Base-by-base conservation (phyloP, 805 yeast genomes). In the Starmerella vaccinii region DNA sequence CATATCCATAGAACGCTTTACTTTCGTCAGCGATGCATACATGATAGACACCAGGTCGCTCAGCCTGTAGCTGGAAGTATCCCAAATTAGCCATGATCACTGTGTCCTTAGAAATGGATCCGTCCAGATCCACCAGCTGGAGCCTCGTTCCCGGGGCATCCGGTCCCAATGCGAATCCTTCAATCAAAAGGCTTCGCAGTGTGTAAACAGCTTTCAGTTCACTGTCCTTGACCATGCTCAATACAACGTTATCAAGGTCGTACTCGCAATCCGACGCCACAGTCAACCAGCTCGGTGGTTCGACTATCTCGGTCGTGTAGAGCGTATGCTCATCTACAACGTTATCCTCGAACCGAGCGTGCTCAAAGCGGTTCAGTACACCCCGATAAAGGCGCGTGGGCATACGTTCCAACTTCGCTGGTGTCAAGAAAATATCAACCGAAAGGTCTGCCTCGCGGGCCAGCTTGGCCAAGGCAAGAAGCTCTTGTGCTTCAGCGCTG, bases 1-100 rank as follows among this genome's bases (percentile, higher is more conserved):
- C 27, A 5, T 26, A 29, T 10, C 24, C 46, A 18, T 4, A 23
- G 27, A 46, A 40, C 2, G 56, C 40, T 16, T 13, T 24, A 4
- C 32, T 18, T n/a, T 39, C 34, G 10, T 40, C 41, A 4, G 45
- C 35, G 5, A 22, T 12, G 46, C 59, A 55, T 2, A 56, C 39
- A 2, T 67, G 63, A 82, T 85, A 84, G 3, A 71, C 42, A 0
- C 95, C 95, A 1, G 94, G 92, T 46, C 71, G 71, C 0, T 52
- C 51, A 3, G 83, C 79, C 55, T 76, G 77, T 42, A 92, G 69
- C 65, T 89, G 97, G 49, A 83, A 76, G 64, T 90, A 90, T 0
- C 97, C 97, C 55, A 82, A 70, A 35, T 84, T 81, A 1, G 81
- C 75, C 92, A 90, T 84, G 1, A 88, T 79, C 34, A 67, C 70